Percentiles rank a stretch among this genome's conserved stretches.
These are phyloP conservation scores for Colletotrichum sp. DNA, from an alignment of 2,329 filamentous ascomycete species.

Conservation along the genomic window DNA sequence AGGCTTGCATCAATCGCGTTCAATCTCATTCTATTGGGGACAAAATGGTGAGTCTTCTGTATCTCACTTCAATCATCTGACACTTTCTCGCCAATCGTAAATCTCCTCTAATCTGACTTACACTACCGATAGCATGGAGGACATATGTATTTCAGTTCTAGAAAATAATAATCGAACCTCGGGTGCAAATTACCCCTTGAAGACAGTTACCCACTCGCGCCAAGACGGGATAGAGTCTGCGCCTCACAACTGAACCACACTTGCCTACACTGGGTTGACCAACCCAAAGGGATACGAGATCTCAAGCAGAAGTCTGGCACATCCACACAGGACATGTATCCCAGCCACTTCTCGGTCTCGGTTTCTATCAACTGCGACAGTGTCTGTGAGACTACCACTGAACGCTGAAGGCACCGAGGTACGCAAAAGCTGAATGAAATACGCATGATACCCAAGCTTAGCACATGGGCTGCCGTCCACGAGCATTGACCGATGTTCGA, in stretches of 20 bases:
- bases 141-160: not conserved
- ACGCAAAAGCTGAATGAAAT: not conserved
- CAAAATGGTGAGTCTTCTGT: not conserved
- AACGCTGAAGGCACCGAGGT: accelerated
- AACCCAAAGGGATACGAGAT: not conserved
- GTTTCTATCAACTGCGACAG: not conserved
- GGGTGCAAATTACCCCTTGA: not conserved
- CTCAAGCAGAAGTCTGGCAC: not conserved
- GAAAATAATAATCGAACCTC: not conserved
- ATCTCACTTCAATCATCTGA: not conserved
- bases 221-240: not conserved
- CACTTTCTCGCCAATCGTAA: accelerated
- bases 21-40: no score
- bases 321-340: not conserved
- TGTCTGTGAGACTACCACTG: not conserved
- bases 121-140: no score
- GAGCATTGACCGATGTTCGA: not conserved
- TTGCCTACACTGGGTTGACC: not conserved
- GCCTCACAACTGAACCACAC: not conserved
- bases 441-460: not conserved
- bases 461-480: no score
- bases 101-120: no score
- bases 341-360: not conserved
- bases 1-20: not conserved
- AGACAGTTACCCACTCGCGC: not conserved